A percentile compares a stretch with the other conserved stretches of the same genome.
phyloP scores from a whole-genome alignment of 2,329 filamentous ascomycete species.

The Fusarium tuaranense region DNA sequence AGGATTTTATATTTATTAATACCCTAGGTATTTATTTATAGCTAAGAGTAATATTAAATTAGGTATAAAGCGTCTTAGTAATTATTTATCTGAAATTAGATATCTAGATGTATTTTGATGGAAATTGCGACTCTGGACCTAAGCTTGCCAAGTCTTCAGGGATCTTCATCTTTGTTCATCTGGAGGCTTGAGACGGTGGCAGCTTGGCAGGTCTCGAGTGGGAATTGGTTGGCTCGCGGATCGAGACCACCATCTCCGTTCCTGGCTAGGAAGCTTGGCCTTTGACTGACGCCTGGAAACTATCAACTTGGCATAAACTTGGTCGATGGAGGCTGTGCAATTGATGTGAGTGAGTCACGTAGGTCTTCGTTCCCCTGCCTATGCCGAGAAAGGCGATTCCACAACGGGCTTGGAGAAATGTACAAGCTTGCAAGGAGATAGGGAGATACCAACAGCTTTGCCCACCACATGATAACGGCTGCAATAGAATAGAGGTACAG shows the following conservation, averaged over 20 bases:
- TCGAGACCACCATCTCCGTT: background rate
- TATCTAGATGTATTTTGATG: too few species aligned
- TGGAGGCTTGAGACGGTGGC: background rate
- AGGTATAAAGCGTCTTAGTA: too few species aligned
- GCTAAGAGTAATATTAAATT: too few species aligned
- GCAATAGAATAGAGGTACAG: background rate
- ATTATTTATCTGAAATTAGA: too few species aligned
- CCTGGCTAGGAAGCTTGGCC: background rate
- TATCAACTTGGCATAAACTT: background rate
- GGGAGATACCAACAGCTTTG: background rate
- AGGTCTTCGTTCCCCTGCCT: background rate
- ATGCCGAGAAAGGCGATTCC: background rate
- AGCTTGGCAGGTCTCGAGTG: background rate
- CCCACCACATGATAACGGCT: background rate
- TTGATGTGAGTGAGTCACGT: background rate
- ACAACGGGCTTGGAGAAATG: background rate
- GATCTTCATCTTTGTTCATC: background rate
- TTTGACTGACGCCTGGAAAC: background rate
- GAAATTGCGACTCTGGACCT: too few species aligned
- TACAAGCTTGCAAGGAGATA: background rate
- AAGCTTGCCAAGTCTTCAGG: background rate
- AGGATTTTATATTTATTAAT: too few species aligned
- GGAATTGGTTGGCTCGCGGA: background rate
- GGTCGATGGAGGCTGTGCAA: background rate
- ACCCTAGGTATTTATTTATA: too few species aligned